A percentile compares a stretch with the other conserved stretches of the same genome.
Conservation (phyloP, 768 basidiomycete genomes). For the Termitomyces sp. region DNA sequence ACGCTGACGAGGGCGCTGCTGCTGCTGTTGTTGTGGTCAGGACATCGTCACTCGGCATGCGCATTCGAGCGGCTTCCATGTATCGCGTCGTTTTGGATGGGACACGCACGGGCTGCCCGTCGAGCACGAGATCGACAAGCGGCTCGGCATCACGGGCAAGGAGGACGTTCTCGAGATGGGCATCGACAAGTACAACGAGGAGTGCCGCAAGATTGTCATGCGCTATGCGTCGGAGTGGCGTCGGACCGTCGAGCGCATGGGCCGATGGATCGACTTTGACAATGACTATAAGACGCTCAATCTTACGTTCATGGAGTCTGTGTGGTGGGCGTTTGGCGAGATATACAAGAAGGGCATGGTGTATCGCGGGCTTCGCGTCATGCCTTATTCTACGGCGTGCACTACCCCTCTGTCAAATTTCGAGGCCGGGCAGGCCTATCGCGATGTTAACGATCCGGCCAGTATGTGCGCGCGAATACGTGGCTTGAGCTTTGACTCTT, state of each 20-base stretch:
- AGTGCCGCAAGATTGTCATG: conserved; percentile 97
- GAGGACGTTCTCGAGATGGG: conserved; percentile 94
- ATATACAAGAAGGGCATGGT: conserved; percentile 91
- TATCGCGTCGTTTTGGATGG: conserved; percentile 95
- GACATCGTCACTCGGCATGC: conserved; percentile 98
- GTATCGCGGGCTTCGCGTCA: conserved; percentile 89
- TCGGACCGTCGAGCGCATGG: conserved; percentile 92
- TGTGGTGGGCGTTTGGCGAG: conserved; percentile 98
- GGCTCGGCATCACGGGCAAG: conserved; percentile 84
- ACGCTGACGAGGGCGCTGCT: neutral
- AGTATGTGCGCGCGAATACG: conserved; percentile 35
- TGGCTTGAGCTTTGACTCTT: neutral
- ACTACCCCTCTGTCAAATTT: conserved; percentile 97
- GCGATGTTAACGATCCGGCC: conserved; percentile 91
- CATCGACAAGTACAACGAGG: conserved; percentile 95
- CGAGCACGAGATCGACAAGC: conserved; percentile 99
- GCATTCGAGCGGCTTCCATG: conserved; percentile 87
- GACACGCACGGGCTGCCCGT: conserved; percentile 98
- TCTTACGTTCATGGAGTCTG: conserved; percentile 90
- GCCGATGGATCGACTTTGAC: conserved; percentile 99
- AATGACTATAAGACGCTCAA: conserved; percentile 99
- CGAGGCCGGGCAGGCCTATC: conserved; percentile 89
- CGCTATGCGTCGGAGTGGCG: conserved; percentile 94
- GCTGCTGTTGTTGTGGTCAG: conserved; percentile 31
- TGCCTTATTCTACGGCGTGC: conserved; percentile 97